A percentile compares a stretch with the other conserved stretches of the same genome.
These are phyloP conservation scores for Candida manassasensis DNA, from an alignment of 805 yeast genomes.

Conservation along the genomic window DNA sequence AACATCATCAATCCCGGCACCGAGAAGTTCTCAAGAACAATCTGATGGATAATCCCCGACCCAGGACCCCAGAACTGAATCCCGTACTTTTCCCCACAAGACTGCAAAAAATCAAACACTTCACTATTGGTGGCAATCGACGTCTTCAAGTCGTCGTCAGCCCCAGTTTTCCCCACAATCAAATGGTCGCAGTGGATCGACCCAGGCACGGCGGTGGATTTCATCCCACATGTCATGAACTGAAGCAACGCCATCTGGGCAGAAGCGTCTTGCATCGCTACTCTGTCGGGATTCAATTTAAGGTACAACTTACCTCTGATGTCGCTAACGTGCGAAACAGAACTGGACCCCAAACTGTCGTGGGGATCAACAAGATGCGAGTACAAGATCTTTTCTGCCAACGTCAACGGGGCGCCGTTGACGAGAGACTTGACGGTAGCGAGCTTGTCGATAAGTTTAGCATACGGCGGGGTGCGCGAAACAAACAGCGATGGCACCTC, in stretches of 20 bases:
- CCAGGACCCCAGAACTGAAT: constrained; percentile 99
- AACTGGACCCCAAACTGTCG: constrained; percentile 58
- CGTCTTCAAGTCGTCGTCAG: constrained; percentile 70
- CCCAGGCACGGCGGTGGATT: constrained; percentile 84
- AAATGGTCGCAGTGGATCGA: constrained; percentile 98
- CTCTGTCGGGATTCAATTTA: constrained; percentile 94
- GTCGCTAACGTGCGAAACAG: constrained; percentile 44
- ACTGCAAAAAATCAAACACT: constrained; percentile 89
- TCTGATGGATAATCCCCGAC: constrained; percentile 97
- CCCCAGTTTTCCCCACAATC: constrained; percentile 95
- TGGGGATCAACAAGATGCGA: constrained; percentile 90
- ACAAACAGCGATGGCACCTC: constrained; percentile 55
- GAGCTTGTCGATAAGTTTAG: constrained; percentile 63
- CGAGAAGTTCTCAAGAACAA: constrained; percentile 92
- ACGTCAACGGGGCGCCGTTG: constrained; percentile 70
- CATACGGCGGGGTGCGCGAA: constrained; percentile 85
- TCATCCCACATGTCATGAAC: constrained; percentile 95
- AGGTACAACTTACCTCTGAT: constrained; percentile 86
- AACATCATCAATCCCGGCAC: constrained; percentile 96
- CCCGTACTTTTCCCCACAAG: constrained; percentile 92
- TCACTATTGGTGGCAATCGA: constrained; percentile 87
- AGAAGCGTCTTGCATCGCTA: constrained; percentile 99
- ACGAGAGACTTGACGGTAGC: constrained; percentile 53
- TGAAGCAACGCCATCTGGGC: constrained; percentile 99
- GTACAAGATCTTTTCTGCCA: constrained; percentile 91